A percentile compares a stretch with the other conserved stretches of the same genome.
These are phyloP conservation scores for Talaromyces marneffei DNA, from an alignment of 2,329 filamentous ascomycete species.

Conservation along the genomic window DNA sequence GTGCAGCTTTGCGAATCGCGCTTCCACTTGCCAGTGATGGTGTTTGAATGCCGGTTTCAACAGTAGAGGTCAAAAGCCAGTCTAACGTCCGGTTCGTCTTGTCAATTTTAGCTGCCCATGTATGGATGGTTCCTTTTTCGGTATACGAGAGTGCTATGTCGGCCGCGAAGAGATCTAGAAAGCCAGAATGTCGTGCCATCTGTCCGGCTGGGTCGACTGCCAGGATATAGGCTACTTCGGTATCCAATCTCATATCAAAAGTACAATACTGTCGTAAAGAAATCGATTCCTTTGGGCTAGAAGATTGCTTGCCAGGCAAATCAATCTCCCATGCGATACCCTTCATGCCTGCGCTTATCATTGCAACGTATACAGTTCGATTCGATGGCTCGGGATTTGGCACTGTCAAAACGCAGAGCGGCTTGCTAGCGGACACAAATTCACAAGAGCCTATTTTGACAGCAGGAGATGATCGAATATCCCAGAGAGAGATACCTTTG, in stretches of 20 bases:
- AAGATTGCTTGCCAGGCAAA: conserved; percentile 33
- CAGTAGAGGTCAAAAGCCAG: conserved; percentile 75
- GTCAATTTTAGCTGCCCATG: conserved; percentile 78
- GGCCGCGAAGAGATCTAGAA: conserved; percentile 77
- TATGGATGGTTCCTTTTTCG: conserved; percentile 64
- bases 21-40: conserved; percentile 78
- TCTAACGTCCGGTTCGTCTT: conserved; percentile 56
- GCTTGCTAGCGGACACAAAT: conserved; percentile 62
- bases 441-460: conserved; percentile 52
- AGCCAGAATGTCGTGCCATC: conserved; percentile 64
- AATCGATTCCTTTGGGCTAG: conserved; percentile 32
- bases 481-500: conserved; percentile 68
- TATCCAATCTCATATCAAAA: conserved; percentile 58
- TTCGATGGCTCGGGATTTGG: conserved; percentile 54
- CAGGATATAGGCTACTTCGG: conserved; percentile 56
- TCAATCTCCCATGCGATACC: conserved; percentile 76
- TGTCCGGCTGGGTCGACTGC: conserved; percentile 83
- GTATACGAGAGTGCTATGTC: conserved; percentile 86
- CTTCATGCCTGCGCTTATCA: conserved; percentile 69
- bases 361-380: conserved; percentile 65
- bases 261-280: conserved; percentile 61
- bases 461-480: conserved; percentile 59
- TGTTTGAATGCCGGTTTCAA: conserved; percentile 68
- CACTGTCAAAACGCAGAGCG: conserved; percentile 71
- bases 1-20: conserved; percentile 76